phyloP scores from a whole-genome alignment of 345 rosid genomes.

The Syzygium jambos region DNA sequence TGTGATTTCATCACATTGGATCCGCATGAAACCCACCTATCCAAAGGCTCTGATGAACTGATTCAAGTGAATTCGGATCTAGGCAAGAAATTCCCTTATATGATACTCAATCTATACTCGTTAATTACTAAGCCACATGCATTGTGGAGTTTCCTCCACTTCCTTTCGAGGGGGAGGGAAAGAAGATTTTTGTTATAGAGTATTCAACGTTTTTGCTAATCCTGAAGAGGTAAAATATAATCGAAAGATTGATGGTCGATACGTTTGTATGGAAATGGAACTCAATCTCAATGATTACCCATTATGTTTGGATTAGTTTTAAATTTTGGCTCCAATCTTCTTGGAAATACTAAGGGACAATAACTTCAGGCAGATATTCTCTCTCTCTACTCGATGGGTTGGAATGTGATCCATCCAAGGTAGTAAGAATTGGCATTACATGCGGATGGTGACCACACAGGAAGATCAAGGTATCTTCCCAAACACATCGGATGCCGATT shows the following conservation, averaged over 20 bases:
- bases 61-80: not conserved
- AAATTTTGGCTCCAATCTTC: not conserved
- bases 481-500: slow-evolving; percentile 33
- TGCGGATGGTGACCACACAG: slow-evolving; percentile 8
- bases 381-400: not conserved
- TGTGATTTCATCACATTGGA: not conserved
- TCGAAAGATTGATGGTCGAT: not conserved
- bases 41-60: not conserved
- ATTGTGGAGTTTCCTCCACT: not conserved
- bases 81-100: not conserved
- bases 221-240: not conserved
- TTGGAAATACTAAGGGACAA: not conserved
- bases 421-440: slow-evolving; percentile 12
- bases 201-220: not conserved
- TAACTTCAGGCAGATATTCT: not conserved
- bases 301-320: not conserved
- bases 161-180: not conserved
- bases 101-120: not conserved
- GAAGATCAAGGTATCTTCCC: not conserved
- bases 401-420: not conserved
- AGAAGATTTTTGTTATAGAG: not conserved
- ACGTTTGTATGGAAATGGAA: not conserved
- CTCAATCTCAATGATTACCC: not conserved
- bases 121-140: not conserved
- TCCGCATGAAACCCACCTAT: not conserved